A percentile compares a stretch with the other conserved stretches of the same genome.
Conservation (phyloP, 176 grass and related monocot genomes). For the Eragrostis nindensis region DNA sequence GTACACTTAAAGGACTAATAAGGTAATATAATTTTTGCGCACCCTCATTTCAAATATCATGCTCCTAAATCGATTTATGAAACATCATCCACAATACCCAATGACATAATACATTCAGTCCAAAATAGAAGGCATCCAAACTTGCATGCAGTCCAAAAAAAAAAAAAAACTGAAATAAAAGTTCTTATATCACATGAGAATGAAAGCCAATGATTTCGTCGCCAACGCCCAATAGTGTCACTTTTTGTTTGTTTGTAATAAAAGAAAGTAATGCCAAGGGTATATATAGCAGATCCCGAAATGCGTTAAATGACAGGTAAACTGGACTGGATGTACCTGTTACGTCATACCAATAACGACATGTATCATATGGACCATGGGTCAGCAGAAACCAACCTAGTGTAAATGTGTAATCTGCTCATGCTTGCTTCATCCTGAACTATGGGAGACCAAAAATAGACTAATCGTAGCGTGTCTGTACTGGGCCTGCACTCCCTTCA, state of each 20-base stretch:
- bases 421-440: neutral
- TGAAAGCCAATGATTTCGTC: neutral
- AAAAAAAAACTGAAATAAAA: neutral
- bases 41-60: neutral
- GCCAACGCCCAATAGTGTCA: neutral
- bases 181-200: neutral
- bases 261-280: neutral
- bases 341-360: neutral
- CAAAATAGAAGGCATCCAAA: neutral
- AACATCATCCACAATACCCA: conserved; percentile 2
- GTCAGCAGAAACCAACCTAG: neutral
- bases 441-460: neutral
- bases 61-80: conserved; percentile 22
- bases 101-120: neutral
- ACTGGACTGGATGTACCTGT: neutral
- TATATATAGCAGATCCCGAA: neutral
- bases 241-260: neutral
- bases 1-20: neutral
- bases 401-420: neutral
- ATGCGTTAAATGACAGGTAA: neutral
- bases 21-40: neutral
- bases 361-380: neutral
- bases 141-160: neutral
- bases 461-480: neutral
- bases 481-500: neutral